Evolutionary conservation across 75 land plant genomes (phyloP), one percentile per base, ranked within the genome.

Genomic region (Larix kaempferi): DNA sequence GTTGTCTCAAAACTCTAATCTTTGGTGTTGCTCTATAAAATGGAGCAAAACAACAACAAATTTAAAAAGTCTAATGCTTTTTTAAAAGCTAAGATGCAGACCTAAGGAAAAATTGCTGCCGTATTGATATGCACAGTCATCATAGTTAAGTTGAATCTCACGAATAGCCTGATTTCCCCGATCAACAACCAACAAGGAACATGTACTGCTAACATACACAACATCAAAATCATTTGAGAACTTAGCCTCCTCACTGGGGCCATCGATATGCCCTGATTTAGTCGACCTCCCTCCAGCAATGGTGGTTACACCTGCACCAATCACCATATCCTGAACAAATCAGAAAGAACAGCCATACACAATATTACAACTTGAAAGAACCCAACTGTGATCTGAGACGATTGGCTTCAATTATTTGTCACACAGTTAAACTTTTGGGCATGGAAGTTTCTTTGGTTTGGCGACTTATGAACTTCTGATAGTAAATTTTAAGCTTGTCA

Each of bases 151-250:
- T 77, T 86, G 95, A 76, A 94, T 92, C 72, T 92, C 92, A 22
- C 95, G 84, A 56, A 94, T 86, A 23, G 92, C 90, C 55, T 79
- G 90, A 81, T 90, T 94, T 62, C 97, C 97, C 62, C 97, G 80
- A 80, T 94, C 97, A 25, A 89, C 79, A 72, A 94, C 85, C 44
- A 92, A 84, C 19, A 94, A 79, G 21, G 94, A 87, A 84, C 97
- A 94, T 77, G 90, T 90, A 72, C 94, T 92, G 59, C 82, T 85
- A 65, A 94, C 65, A 44, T 94, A 94, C 22, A 87, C 85, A 71
- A 94, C 88, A 77, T 92, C 92, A 80, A 94, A 94, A 78, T 94
- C 97, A 83, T 85, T 85, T 57, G 97, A 94, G 67, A 94, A 90
- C 71, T 83, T 88, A 56, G 95, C 94, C 59, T 94, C 91, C 75